phyloP scores from a whole-genome alignment of 495 filamentous ascomycete genomes.

The Lentithecium fluviatile region DNA sequence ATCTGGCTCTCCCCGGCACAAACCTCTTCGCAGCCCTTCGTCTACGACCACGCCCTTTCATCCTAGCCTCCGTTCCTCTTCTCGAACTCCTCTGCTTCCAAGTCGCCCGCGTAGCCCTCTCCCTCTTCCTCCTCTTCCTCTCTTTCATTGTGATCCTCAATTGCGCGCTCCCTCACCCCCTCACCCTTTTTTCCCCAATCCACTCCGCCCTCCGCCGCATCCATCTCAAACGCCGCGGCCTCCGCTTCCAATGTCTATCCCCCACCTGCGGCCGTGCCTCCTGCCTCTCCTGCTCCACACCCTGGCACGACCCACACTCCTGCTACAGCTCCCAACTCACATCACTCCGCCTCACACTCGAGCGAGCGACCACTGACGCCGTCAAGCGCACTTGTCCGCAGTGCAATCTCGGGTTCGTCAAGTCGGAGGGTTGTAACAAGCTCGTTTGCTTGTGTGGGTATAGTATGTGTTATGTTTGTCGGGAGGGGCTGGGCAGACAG shows the following conservation, averaged over 20 bases:
- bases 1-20: conserved; percentile 56
- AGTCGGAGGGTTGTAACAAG: conserved; percentile 92
- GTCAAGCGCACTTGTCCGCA: conserved; percentile 93
- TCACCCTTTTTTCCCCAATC: conserved; percentile 47
- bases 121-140: conserved; percentile 51
- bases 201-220: conserved; percentile 58
- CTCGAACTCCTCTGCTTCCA: conserved; percentile 43
- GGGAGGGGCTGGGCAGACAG: conserved; percentile 56
- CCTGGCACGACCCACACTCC: conserved; percentile 66
- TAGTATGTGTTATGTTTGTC: conserved; percentile 93
- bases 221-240: conserved; percentile 62
- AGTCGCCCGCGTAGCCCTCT: conserved; percentile 46
- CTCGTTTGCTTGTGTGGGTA: conserved; percentile 97
- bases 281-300: conserved; percentile 70
- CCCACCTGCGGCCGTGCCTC: conserved; percentile 64
- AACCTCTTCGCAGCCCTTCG: conserved; percentile 45
- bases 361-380: conserved; percentile 85
- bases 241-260: conserved; percentile 71
- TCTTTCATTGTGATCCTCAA: conserved; percentile 38
- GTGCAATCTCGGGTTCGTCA: conserved; percentile 88
- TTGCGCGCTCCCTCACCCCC: conserved; percentile 44
- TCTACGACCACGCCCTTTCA: conserved; percentile 12
- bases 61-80: conserved; percentile 19
- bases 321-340: conserved; percentile 64
- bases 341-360: conserved; percentile 80